Conservation (phyloP, 2,329 filamentous ascomycete species). For the Knufia fluminis region DNA sequence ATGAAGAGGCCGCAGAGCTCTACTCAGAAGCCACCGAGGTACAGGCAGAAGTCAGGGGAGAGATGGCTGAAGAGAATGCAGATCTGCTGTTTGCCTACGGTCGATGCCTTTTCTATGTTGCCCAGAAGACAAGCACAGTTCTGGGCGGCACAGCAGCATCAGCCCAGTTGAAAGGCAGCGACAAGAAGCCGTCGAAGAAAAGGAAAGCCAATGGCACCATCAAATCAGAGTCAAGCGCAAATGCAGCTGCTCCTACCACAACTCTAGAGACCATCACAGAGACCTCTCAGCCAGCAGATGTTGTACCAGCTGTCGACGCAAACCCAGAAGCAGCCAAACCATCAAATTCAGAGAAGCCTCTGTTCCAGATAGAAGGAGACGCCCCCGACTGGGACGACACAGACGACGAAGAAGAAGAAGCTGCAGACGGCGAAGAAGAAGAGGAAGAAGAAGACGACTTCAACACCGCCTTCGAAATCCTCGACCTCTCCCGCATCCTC, state of each 20-base stretch:
- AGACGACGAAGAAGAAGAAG: slow-evolving; percentile 59
- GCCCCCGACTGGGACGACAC: slow-evolving; percentile 76
- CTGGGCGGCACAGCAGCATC: slow-evolving; percentile 69
- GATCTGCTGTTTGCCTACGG: slow-evolving; percentile 93
- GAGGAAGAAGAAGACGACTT: slow-evolving; percentile 58
- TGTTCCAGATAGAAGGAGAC: slow-evolving; percentile 89
- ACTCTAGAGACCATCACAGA: slow-evolving; percentile 30
- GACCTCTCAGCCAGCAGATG: slow-evolving; percentile 40
- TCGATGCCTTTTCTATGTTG: slow-evolving; percentile 85
- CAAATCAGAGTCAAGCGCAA: background rate
- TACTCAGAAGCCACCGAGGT: slow-evolving; percentile 84
- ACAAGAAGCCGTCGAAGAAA: slow-evolving; percentile 33
- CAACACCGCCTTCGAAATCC: slow-evolving; percentile 53
- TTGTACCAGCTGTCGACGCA: slow-evolving; percentile 29
- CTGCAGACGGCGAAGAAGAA: slow-evolving; percentile 37
- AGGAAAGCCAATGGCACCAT: slow-evolving; percentile 17
- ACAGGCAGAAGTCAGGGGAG: slow-evolving; percentile 84
- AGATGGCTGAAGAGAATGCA: slow-evolving; percentile 81
- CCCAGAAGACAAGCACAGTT: slow-evolving; percentile 88
- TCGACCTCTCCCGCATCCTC: slow-evolving; percentile 54
- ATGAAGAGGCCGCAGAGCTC: slow-evolving; percentile 72
- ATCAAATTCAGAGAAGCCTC: slow-evolving; percentile 53
- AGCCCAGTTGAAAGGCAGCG: slow-evolving; percentile 40
- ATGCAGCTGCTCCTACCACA: slow-evolving; percentile 7
- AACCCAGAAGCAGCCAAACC: slow-evolving; percentile 22